Percentiles rank a stretch among this genome's conserved stretches.
Conservation (phyloP, 805 yeast species). For the Nakazawaea ernobii region DNA sequence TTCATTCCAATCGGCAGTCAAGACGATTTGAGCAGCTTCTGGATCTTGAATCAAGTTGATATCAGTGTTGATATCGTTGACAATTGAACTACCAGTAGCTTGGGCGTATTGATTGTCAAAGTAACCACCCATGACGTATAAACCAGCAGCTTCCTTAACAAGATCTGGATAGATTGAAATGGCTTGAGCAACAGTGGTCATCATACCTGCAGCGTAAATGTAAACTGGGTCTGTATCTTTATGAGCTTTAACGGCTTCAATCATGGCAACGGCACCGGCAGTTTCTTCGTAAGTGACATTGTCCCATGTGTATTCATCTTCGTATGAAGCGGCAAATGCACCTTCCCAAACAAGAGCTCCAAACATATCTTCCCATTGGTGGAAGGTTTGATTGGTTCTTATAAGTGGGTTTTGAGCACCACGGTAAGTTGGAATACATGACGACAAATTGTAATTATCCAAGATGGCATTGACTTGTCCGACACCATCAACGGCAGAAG, state of each 20-base stretch:
- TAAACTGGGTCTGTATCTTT: constrained; percentile 30
- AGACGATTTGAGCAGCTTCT: constrained; percentile 38
- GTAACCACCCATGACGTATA: constrained; percentile 40
- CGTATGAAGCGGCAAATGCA: constrained; percentile 28
- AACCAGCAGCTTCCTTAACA: constrained; percentile 32
- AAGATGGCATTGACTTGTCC: constrained; percentile 28
- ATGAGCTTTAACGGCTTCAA: constrained; percentile 32
- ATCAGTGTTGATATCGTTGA: constrained; percentile 35
- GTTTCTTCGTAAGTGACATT: constrained; percentile 24
- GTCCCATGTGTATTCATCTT: constrained; percentile 26
- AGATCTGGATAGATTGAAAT: constrained; percentile 31
- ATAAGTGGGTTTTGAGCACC: constrained; percentile 34
- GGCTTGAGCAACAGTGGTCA: constrained; percentile 43
- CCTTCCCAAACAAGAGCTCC: constrained; percentile 39
- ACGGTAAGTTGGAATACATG: constrained; percentile 23
- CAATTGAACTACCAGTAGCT: constrained; percentile 24
- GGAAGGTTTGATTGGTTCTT: constrained; percentile 33
- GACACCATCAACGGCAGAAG: constrained; percentile 33
- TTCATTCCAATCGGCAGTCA: constrained; percentile 34
- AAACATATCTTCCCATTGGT: constrained; percentile 30
- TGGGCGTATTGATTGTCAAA: constrained; percentile 34
- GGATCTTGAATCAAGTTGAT: constrained; percentile 39
- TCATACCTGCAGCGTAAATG: constrained; percentile 34
- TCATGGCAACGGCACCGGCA: constrained; percentile 34
- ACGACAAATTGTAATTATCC: constrained; percentile 26